Evolutionary conservation across 208 protist species (phyloP).

Genomic region (Trypanosoma rangeli): DNA sequence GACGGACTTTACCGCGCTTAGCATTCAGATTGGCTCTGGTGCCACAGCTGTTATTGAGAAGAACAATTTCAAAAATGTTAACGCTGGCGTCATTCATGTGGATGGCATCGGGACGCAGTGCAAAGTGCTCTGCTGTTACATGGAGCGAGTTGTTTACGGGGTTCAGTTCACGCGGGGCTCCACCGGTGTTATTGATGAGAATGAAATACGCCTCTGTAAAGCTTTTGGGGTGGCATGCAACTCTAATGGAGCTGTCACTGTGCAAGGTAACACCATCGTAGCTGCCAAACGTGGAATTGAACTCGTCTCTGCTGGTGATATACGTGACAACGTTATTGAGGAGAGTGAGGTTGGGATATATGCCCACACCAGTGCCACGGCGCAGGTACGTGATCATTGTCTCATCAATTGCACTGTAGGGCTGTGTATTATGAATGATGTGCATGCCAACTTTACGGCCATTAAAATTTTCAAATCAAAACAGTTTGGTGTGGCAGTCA

Average conservation of each 20-base stretch:
- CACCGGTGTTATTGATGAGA: slow-evolving; percentile 9
- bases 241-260: not conserved
- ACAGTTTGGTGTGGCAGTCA: slow-evolving; percentile 32
- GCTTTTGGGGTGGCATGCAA: slow-evolving; percentile 21
- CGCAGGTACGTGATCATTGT: slow-evolving; percentile 12
- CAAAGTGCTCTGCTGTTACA: slow-evolving; percentile 14
- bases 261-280: slow-evolving; percentile 19
- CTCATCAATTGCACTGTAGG: slow-evolving; percentile 31
- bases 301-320: slow-evolving; percentile 14
- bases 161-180: slow-evolving; percentile 9
- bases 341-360: slow-evolving; percentile 20
- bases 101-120: slow-evolving; percentile 26
- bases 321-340: slow-evolving; percentile 19
- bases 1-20: not conserved
- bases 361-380: not conserved
- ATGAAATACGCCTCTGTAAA: slow-evolving; percentile 20
- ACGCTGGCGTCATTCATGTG: slow-evolving; percentile 22
- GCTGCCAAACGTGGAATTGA: slow-evolving; percentile 8
- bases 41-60: slow-evolving; percentile 29
- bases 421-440: slow-evolving; percentile 16
- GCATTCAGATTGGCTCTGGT: slow-evolving; percentile 23
- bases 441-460: slow-evolving; percentile 11
- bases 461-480: slow-evolving; percentile 15
- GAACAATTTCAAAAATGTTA: slow-evolving; percentile 22
- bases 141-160: slow-evolving; percentile 20